Evolutionary conservation across 768 basidiomycete species (phyloP).

Genomic region (Boletus sp.): DNA sequence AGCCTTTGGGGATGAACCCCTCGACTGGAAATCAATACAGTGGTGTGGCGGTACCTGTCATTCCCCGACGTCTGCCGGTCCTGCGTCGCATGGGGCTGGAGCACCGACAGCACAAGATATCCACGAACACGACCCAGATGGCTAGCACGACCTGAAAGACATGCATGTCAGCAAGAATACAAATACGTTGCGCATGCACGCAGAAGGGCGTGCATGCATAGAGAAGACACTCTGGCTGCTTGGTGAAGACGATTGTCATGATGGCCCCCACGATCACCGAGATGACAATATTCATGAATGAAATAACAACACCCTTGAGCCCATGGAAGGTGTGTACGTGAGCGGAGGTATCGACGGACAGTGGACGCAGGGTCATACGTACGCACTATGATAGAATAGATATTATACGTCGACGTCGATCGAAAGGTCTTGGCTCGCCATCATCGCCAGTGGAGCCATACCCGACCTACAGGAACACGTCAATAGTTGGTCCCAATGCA

Average conservation of each 20-base stretch:
- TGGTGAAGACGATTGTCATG: conserved; percentile 48
- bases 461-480: no score
- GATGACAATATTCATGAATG: conserved; percentile 59
- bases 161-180: background rate
- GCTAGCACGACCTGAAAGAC: conserved; percentile 54
- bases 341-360: background rate
- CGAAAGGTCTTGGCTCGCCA: no score
- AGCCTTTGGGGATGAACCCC: no score
- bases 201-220: no score
- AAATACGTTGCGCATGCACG: no score
- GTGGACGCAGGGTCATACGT: background rate
- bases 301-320: conserved; percentile 55
- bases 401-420: no score
- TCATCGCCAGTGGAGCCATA: no score
- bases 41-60: background rate
- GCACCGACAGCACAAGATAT: conserved; percentile 43
- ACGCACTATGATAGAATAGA: conserved; percentile 3
- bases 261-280: conserved; percentile 55
- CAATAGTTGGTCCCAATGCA: no score
- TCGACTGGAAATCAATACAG: background rate
- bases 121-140: conserved; percentile 59
- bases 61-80: conserved; percentile 1
- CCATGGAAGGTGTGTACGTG: background rate
- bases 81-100: conserved; percentile 20
- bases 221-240: background rate